phyloP scores from a whole-genome alignment of 2,329 filamentous ascomycete genomes.

The Tympanopsis confertula region DNA sequence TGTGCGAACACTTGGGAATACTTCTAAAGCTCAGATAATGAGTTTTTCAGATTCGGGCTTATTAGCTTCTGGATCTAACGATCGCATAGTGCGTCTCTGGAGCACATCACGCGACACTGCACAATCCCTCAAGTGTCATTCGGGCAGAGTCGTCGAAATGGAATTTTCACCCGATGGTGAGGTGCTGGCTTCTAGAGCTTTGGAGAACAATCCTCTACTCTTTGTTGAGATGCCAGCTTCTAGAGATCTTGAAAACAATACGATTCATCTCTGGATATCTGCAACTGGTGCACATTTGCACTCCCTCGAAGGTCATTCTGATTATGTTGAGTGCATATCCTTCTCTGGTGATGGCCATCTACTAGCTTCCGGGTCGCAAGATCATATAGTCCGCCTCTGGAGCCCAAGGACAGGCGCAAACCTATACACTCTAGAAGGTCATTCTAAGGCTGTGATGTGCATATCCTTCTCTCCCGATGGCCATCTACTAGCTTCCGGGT shows the following conservation, averaged over 20 bases:
- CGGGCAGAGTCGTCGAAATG: no score
- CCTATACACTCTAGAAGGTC: background rate
- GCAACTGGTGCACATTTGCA: background rate
- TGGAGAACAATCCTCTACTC: no score
- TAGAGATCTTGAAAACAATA: background rate
- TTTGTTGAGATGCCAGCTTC: background rate
- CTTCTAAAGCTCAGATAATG: no score
- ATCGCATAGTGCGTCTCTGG: no score
- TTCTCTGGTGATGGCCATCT: background rate
- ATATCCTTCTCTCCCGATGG: background rate
- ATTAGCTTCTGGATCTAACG: no score
- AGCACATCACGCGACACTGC: no score
- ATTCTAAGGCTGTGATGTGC: background rate
- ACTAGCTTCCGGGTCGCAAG: background rate
- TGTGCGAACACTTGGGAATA: no score
- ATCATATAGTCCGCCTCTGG: background rate
- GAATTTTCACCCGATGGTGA: no score
- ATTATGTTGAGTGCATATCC: background rate
- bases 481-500: background rate
- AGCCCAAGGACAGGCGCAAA: background rate
- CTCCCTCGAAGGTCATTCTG: background rate
- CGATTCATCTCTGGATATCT: background rate
- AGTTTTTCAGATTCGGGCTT: no score
- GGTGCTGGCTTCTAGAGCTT: no score
- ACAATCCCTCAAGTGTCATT: no score